Percentiles rank a stretch among this genome's conserved stretches.
Evolutionary conservation across 495 filamentous ascomycete species (phyloP).

Genomic region (Hypoxylon fragiforme): DNA sequence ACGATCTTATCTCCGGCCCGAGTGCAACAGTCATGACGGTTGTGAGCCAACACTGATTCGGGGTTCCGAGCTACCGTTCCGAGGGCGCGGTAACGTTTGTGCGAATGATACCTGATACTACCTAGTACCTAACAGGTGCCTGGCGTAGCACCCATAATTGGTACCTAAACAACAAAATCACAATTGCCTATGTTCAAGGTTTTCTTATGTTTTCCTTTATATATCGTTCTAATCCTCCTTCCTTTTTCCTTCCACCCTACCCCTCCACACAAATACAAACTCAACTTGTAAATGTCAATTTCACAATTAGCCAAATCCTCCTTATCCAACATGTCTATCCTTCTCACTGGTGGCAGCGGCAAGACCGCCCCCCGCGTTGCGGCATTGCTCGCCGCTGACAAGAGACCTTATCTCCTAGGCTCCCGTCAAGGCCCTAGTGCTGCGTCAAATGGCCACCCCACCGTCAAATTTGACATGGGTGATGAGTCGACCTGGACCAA

Average conservation of each 20-base stretch:
- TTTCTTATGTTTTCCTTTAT: not conserved
- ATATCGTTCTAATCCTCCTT: not conserved
- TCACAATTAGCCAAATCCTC: not conserved
- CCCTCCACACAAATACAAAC: not conserved
- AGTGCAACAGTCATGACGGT: too few relatives aligned
- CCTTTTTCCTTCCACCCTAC: not conserved
- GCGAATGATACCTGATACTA: too few relatives aligned
- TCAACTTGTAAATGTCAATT: not conserved
- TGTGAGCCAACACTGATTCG: too few relatives aligned
- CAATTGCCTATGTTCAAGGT: too few relatives aligned
- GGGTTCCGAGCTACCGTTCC: too few relatives aligned
- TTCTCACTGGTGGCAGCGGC: conserved; percentile 54
- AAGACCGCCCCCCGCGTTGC: conserved; percentile 50
- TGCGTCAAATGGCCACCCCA: conserved; percentile 1
- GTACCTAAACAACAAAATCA: too few relatives aligned
- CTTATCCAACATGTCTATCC: conserved; percentile 31
- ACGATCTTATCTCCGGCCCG: too few relatives aligned
- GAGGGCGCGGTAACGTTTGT: too few relatives aligned
- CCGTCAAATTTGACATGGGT: conserved; percentile 50
- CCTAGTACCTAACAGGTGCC: too few relatives aligned
- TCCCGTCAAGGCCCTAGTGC: conserved; percentile 35
- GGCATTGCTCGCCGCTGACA: conserved; percentile 34
- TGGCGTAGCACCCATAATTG: too few relatives aligned
- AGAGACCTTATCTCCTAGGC: conserved; percentile 41
- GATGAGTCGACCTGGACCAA: conserved; percentile 42